These are phyloP conservation scores for Amanita phalloides DNA, from an alignment of 768 basidiomycete species.

Conservation along the genomic window DNA sequence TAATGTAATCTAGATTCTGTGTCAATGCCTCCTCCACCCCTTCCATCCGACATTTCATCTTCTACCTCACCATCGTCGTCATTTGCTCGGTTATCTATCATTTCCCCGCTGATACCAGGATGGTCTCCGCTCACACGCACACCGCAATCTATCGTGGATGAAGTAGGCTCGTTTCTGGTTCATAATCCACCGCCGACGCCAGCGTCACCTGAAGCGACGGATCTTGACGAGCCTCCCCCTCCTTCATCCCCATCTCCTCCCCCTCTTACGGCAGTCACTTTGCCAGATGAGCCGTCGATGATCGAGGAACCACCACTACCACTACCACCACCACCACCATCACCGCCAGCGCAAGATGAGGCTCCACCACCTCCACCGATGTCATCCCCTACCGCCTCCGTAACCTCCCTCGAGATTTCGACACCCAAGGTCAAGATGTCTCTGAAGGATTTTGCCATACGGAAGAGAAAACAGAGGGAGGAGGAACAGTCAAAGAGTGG, in stretches of 20 bases:
- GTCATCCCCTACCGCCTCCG: too few species aligned
- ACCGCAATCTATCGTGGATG: background rate
- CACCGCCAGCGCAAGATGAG: too few species aligned
- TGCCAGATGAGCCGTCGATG: background rate
- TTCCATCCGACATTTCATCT: background rate
- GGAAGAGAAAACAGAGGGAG: constrained; percentile 44
- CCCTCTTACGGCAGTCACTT: background rate
- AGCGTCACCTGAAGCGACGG: too few species aligned
- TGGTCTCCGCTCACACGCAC: background rate
- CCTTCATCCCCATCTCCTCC: background rate
- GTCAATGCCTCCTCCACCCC: constrained; percentile 35
- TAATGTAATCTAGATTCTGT: background rate
- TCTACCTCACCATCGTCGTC: constrained; percentile 32
- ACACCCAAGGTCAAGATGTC: constrained; percentile 43
- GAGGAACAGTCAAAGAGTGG: constrained; percentile 17
- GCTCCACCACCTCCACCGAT: too few species aligned
- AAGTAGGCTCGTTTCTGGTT: background rate
- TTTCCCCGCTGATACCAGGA: constrained; percentile 24
- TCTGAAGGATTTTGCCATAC: constrained; percentile 43
- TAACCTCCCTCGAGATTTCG: background rate
- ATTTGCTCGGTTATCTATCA: constrained; percentile 39
- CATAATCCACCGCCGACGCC: background rate
- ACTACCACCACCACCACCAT: constrained; percentile 5
- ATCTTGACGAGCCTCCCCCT: too few species aligned
- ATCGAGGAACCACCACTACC: background rate